Evolutionary conservation across 352 stramenopile genomes (phyloP).

Genomic region (Globisporangium radiosum): DNA sequence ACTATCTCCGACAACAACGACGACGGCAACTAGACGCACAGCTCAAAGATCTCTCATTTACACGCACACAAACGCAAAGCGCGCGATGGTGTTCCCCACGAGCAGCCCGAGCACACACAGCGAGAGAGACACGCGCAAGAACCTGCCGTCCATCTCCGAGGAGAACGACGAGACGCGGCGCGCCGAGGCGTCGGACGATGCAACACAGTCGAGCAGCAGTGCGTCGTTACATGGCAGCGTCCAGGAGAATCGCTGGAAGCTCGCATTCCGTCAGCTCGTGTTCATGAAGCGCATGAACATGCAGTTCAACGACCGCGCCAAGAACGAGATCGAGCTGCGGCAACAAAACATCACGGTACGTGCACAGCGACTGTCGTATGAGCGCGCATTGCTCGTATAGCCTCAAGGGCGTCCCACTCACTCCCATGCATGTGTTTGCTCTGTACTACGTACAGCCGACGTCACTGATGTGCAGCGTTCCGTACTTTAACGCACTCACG

Average conservation of each 20-base stretch:
- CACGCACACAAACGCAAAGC: too few relatives aligned
- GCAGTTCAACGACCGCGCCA: conserved; percentile 65
- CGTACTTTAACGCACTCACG: conserved; percentile 66
- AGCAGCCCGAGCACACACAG: not conserved
- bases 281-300: conserved; percentile 85
- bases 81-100: not conserved
- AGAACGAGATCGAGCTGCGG: conserved; percentile 73
- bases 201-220: not conserved
- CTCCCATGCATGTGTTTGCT: not conserved
- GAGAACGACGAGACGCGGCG: conserved; percentile 8
- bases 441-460: conserved; percentile 24
- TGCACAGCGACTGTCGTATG: too few relatives aligned
- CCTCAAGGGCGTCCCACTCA: not conserved
- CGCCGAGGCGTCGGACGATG: conserved; percentile 1
- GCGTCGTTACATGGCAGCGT: not conserved
- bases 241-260: conserved; percentile 67
- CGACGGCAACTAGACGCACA: not conserved
- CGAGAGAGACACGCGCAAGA: not conserved
- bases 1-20: too few relatives aligned
- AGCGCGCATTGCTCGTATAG: not conserved
- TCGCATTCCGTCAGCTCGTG: conserved; percentile 69
- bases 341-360: conserved; percentile 72
- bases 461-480: conserved; percentile 70
- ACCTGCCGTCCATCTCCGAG: conserved; percentile 9
- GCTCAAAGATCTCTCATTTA: too few relatives aligned